A percentile compares a stretch with the other conserved stretches of the same genome.
phyloP scores from a whole-genome alignment of 208 protist species.

The Crithidia acanthocephali region DNA sequence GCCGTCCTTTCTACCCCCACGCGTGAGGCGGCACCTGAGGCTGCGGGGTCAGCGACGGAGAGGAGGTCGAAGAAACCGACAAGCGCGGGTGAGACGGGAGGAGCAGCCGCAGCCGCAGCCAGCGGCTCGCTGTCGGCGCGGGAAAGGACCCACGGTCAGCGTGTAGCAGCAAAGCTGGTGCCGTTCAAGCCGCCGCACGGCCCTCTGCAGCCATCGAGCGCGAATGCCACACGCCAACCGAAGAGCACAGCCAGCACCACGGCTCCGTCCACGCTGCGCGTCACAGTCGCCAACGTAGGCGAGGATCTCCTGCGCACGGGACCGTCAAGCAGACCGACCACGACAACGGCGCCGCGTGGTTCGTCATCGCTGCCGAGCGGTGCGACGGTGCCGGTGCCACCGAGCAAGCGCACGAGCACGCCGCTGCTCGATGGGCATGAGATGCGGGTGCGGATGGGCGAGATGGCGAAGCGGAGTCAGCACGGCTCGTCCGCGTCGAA shows the following conservation, averaged over 20 bases:
- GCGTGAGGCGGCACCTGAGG: not conserved
- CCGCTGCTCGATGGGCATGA: slow-evolving; percentile 5
- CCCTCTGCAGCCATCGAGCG: not conserved
- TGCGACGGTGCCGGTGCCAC: not conserved
- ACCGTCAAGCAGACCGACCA: not conserved
- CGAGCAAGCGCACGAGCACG: not conserved
- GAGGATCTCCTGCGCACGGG: not conserved
- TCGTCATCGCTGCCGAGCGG: not conserved
- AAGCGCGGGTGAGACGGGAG: not conserved
- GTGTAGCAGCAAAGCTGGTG: slow-evolving; percentile 4
- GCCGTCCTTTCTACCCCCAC: not conserved
- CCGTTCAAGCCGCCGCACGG: not conserved
- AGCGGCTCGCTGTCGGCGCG: not conserved
- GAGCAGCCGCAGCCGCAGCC: not conserved
- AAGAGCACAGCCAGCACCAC: not conserved
- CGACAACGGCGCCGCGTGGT: not conserved
- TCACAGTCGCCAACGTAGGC: not conserved
- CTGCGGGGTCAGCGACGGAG: not conserved
- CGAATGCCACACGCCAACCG: not conserved
- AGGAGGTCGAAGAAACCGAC: not conserved
- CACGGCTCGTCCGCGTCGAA: not conserved
- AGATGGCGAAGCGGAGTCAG: not conserved
- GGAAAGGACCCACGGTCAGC: not conserved
- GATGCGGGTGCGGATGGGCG: not conserved
- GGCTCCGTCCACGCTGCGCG: not conserved